Base-by-base conservation (phyloP, 2,329 filamentous ascomycete genomes). In the Venturia asperata region DNA sequence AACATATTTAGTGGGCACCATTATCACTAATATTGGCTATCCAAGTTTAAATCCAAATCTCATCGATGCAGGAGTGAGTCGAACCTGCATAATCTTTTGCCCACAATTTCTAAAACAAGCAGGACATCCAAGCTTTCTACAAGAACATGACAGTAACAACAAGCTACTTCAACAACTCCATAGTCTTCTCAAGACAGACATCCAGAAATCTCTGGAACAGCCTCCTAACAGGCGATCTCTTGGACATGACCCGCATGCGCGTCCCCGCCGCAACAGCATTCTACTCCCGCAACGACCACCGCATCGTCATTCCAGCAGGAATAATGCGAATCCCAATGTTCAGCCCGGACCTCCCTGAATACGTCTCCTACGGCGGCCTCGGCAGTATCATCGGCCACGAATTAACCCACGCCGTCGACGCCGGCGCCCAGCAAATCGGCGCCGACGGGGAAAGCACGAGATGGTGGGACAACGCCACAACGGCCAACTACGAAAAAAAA, bases 251-350 rank as follows among this genome's bases (percentile, higher is more conserved):
- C 83, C 80, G 87, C 34, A 55, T 63, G 81, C 83, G 79, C 9
- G 81, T 83, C 0, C 78, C 83, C 1, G 85, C 82, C 3, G 66
- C 45, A 17, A 55, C 89, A 69, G 87, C 87, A 1, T 87, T 58
- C 52, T 58, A 58, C 30, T 89, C 69, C 87, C 87, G 1, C 87
- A 79, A 80, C 0, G 81, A 81, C 21, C 89, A 90, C 69, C 83
- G 86, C 70, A 89, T 90, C 60, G 83, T 86, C 3, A 87, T 90
- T 71, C 85, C 85, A 0, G 86, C 86, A 0, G 87, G 85, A 0
- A 87, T 89, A 65, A 85, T 88, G 82, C 87, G 90, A 71, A 82
- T 83, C 3, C 87, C 87, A 0, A 77, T 86, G 2, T 90, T 89
- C 70, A 83, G 87, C 66, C 80, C 83, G 15, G 76, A 82, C 4